phyloP scores from a whole-genome alignment of 163 green algal species.

The Scenedesmus sp. region DNA sequence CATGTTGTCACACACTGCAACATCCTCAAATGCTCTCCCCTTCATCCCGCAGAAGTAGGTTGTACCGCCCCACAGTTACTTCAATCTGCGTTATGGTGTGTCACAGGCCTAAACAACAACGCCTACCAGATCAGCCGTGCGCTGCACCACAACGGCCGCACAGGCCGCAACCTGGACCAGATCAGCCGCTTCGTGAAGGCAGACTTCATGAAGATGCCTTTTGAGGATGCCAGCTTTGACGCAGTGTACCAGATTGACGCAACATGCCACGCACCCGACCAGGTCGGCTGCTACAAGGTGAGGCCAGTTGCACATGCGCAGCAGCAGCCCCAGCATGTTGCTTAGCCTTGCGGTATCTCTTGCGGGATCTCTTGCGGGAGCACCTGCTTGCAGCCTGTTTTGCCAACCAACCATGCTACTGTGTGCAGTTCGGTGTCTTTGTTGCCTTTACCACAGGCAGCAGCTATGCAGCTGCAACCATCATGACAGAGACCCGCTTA shows the following conservation, averaged over 20 bases:
- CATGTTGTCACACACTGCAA: too few relatives aligned
- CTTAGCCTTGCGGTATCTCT: background rate
- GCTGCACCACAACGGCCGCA: constrained; percentile 58
- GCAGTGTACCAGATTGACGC: constrained; percentile 76
- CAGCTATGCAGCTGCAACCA: background rate
- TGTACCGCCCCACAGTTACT: too few relatives aligned
- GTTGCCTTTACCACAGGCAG: background rate
- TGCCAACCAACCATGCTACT: too few relatives aligned
- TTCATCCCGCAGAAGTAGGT: too few relatives aligned
- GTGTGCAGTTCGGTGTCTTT: too few relatives aligned
- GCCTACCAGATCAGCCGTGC: constrained; percentile 79
- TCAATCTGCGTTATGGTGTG: too few relatives aligned
- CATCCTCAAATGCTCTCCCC: too few relatives aligned
- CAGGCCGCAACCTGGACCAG: constrained; percentile 55
- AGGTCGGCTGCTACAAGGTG: constrained; percentile 63
- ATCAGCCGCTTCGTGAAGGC: constrained; percentile 75
- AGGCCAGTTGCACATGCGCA: background rate
- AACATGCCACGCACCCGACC: constrained; percentile 82
- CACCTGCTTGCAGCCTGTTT: too few relatives aligned
- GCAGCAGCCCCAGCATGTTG: background rate
- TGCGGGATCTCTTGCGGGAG: too few relatives aligned
- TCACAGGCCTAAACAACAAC: constrained; percentile 83
- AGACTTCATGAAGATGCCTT: constrained; percentile 86
- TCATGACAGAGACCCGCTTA: background rate
- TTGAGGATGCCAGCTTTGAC: constrained; percentile 71